Base-by-base conservation (phyloP, 192 early-diverging fungal species). In the Allomyces javanicus region DNA sequence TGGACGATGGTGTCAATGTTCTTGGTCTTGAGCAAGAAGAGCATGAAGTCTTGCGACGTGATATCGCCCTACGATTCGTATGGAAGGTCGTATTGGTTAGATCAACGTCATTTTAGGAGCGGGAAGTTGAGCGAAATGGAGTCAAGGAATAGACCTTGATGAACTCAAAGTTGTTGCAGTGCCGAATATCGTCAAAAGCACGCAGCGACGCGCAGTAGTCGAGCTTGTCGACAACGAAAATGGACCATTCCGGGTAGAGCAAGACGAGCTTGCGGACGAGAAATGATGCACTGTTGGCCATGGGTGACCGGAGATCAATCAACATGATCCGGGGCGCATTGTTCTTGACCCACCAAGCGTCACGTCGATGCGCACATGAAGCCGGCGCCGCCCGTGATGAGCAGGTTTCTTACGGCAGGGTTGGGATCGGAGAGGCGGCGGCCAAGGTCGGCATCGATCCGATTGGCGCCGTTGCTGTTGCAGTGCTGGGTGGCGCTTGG, bases 371-470 rank as follows among this genome's bases (percentile, higher is more conserved):
- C 77, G 77, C 72, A 89, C 88, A 90, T 88, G 79, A 90, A 90
- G 22, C 89, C 89, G 25, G 89, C 89, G 24, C 87, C 89, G 45
- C 89, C 89, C 21, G 89, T 90, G 22, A 90, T 68, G n/a, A 90
- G 72, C 24, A 90, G 83, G 69, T 74, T 83, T 67, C 79, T 80
- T 27, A 79, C 63, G 22, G 70, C 73, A 10, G 67, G 33, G 33
- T 40, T 40, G 4, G 33, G 33, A 7, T 40, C 7, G 33, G 33
- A 7, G 33, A 40, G 33, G 33, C 33, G 33, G 33, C 7, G 33
- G 33, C 33, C 33, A 40, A 40, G 33, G 0, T 40, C 33, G 33
- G 33, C 33, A 40, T 40, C 33, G 33, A 40, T 40, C 33, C 3
- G 33, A 7, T 9, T 40, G 33, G 33, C 2, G 33, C 33, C 33